Conservation (phyloP, 352 stramenopile species). For the Pythium volutum region DNA sequence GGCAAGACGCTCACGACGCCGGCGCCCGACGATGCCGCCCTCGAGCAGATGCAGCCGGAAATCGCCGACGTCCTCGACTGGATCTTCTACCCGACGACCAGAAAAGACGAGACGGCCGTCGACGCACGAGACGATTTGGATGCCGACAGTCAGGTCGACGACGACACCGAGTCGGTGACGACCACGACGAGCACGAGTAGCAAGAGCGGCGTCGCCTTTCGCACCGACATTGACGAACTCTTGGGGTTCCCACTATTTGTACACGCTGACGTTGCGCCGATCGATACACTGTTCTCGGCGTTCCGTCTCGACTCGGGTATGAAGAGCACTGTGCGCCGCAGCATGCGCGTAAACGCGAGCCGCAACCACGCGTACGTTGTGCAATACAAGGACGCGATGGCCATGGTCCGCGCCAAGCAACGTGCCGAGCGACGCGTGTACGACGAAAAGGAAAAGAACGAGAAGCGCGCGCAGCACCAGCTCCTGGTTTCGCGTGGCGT, state of each 20-base stretch:
- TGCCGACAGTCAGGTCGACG: not conserved
- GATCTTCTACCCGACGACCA: slow-evolving; percentile 43
- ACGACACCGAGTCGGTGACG: slow-evolving; percentile 1
- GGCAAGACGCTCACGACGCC: slow-evolving; percentile 48
- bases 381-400: slow-evolving; percentile 61
- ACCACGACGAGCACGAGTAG: not conserved
- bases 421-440: slow-evolving; percentile 64
- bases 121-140: no score
- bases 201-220: slow-evolving; percentile 29
- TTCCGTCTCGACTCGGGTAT: slow-evolving; percentile 72
- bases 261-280: slow-evolving; percentile 33
- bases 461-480: slow-evolving; percentile 49
- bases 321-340: slow-evolving; percentile 70
- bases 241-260: slow-evolving; percentile 43
- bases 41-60: slow-evolving; percentile 49
- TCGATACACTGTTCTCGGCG: slow-evolving; percentile 51
- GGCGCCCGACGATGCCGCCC: slow-evolving; percentile 41
- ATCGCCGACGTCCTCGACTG: slow-evolving; percentile 53
- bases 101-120: not conserved
- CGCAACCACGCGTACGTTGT: slow-evolving; percentile 67
- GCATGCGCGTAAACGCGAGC: slow-evolving; percentile 76
- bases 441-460: slow-evolving; percentile 63
- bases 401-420: slow-evolving; percentile 44
- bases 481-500: slow-evolving; percentile 26
- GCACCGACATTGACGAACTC: slow-evolving; percentile 40